phyloP scores from a whole-genome alignment of 768 basidiomycete species.

The Hericium erinaceus region DNA sequence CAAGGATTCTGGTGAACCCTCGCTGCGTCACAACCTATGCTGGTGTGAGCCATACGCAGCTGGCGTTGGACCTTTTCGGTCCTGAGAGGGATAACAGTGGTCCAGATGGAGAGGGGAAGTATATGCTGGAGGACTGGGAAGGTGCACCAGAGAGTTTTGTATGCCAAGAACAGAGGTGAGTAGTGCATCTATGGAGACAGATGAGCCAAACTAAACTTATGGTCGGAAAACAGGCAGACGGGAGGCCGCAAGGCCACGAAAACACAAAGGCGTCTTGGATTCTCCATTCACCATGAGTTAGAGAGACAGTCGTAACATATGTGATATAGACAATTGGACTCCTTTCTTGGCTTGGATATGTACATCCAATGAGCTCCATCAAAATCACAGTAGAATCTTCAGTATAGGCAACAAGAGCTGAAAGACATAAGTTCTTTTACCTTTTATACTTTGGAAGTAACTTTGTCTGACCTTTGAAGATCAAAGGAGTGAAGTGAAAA shows the following conservation, averaged over 20 bases:
- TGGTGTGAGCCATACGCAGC: slow-evolving; percentile 90
- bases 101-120: slow-evolving; percentile 46
- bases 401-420: too few species aligned
- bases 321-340: too few species aligned
- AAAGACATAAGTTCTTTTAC: too few species aligned
- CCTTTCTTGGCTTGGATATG: too few species aligned
- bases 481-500: too few species aligned
- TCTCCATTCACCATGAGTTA: slow-evolving; percentile 75
- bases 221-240: slow-evolving; percentile 46
- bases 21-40: slow-evolving; percentile 97
- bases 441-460: too few species aligned
- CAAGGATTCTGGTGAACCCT: slow-evolving; percentile 90
- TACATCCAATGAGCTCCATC: too few species aligned
- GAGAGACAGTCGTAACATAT: not conserved
- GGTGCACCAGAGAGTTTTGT: slow-evolving; percentile 96
- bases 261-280: slow-evolving; percentile 75
- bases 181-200: not conserved
- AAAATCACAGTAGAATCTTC: too few species aligned
- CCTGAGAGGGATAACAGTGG: slow-evolving; percentile 53
- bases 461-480: too few species aligned
- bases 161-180: slow-evolving; percentile 88
- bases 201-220: not conserved
- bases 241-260: slow-evolving; percentile 86
- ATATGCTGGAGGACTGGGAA: slow-evolving; percentile 90
- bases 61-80: slow-evolving; percentile 92